phyloP scores from a whole-genome alignment of 2,329 filamentous ascomycete species.

The Alternaria conjuncta region DNA sequence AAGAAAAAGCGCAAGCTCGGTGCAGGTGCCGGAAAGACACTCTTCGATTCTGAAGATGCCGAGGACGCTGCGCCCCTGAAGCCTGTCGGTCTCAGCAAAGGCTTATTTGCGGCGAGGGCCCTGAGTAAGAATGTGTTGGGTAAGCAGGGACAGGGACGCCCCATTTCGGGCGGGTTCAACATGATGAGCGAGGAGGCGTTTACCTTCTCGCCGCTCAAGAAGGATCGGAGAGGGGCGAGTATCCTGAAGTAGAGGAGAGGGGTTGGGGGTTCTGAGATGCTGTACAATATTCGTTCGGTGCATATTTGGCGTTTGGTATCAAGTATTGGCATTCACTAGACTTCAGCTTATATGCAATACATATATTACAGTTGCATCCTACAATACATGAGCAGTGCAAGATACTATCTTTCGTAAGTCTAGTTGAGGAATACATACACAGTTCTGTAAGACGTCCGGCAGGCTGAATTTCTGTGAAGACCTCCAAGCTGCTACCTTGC shows the following conservation, averaged over 20 bases:
- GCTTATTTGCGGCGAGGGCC: constrained; percentile 48
- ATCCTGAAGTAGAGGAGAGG: constrained; percentile 28
- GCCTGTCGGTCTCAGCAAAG: constrained; percentile 42
- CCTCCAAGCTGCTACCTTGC: not conserved
- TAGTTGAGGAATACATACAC: not conserved
- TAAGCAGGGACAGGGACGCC: constrained; percentile 30
- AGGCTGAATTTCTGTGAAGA: not conserved
- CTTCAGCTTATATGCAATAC: not conserved
- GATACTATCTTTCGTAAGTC: not conserved
- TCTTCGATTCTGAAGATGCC: constrained; percentile 64
- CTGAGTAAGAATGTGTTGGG: constrained; percentile 43
- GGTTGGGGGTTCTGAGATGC: not conserved
- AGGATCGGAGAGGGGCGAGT: constrained; percentile 43
- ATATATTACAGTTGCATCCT: not conserved
- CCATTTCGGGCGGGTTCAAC: constrained; percentile 43
- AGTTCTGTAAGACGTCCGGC: not conserved
- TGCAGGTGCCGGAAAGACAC: constrained; percentile 63
- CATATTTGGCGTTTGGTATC: not conserved
- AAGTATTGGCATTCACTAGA: not conserved
- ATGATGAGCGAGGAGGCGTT: constrained; percentile 49
- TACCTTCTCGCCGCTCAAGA: constrained; percentile 50
- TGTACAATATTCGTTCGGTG: not conserved
- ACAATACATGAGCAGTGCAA: not conserved
- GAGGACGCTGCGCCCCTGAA: constrained; percentile 43
- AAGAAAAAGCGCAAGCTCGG: constrained; percentile 74